Base-by-base conservation (phyloP, 495 filamentous ascomycete species). In the Letharia lupina region DNA sequence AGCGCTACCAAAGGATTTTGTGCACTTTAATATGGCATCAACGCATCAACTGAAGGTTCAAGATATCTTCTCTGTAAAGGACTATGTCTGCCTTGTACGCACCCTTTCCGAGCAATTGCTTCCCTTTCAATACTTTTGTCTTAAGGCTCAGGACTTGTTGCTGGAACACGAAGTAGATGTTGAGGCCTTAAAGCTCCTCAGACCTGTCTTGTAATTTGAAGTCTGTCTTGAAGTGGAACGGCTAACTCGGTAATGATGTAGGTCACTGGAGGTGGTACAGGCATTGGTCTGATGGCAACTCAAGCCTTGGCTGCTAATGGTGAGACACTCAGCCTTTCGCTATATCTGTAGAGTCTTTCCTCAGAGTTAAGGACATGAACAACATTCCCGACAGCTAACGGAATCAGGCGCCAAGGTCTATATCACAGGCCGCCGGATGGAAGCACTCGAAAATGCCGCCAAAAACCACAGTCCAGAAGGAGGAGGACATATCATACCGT, bases 51-150 rank as follows among this genome's bases (percentile, higher is more conserved):
- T 87, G 64, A 75, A 79, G 67, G 77, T 79, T 57, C 73, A 79
- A 61, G 80, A 81, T 57, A 80, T 88, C 48, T 89, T 89, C 74
- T 78, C 80, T 48, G 79, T 86, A 52, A 81, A 84, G 67, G 84
- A 80, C 65, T 82, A 82, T 70, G 84, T 88, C 28, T 86, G 84
- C 61, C 79, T 89, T 9, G 77, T 87, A 57, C 39, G 54, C 54
- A 37, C 31, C 33, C 54, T 57, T 57, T 37, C 7, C 31, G 33
- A 37, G 33, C 54, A 15, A 37, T n/a, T 57, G 33, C 5, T 20
- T 20, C 33, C 54, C 15, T 39, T 20, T 57, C 33, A 20, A 8
- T 37, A 20, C 31, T 11, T 57, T 37, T 57, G 20, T 37, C 6
- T 57, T 37, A 33, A 9, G 15, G 1, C 1, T 37, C 31, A 20